Evolutionary conservation across 2,329 filamentous ascomycete species (phyloP).

Genomic region (Moelleriella libera): DNA sequence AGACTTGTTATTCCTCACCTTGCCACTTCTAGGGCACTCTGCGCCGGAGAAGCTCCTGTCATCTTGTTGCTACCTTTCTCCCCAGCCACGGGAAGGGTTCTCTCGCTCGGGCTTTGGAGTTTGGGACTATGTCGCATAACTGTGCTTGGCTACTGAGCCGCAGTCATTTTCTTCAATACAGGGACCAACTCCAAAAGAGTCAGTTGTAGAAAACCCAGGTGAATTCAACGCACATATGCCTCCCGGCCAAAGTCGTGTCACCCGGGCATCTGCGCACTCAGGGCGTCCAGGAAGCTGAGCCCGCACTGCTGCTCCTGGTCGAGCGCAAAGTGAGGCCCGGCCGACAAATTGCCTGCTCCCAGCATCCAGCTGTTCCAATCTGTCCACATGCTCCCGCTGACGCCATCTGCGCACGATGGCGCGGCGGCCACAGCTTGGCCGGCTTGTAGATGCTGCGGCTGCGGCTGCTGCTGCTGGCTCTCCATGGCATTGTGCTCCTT

Average conservation of each 20-base stretch:
- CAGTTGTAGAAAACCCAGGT: no score
- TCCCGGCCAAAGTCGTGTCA: neutral
- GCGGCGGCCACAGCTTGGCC: neutral
- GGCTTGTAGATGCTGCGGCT: constrained; percentile 1
- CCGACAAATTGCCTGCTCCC: constrained; percentile 5
- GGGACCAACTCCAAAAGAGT: no score
- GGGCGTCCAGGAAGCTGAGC: constrained; percentile 11
- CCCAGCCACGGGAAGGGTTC: no score
- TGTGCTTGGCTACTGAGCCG: no score
- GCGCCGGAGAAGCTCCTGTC: no score
- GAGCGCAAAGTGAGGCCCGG: constrained; percentile 4
- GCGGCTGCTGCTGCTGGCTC: constrained; percentile 2
- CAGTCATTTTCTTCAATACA: no score
- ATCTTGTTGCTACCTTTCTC: no score
- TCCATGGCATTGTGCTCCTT: constrained; percentile 7
- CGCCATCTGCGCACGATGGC: neutral
- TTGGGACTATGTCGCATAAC: no score
- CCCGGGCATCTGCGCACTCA: constrained; percentile 14
- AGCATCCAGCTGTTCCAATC: constrained; percentile 15
- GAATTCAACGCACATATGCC: no score
- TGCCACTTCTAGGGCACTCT: no score
- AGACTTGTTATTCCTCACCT: no score
- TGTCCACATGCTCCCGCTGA: constrained; percentile 1
- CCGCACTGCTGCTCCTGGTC: constrained; percentile 10
- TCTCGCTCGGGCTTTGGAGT: no score